Evolutionary conservation across 2,329 filamentous ascomycete genomes (phyloP).

Genomic region (Mycosphaerella sp.): DNA sequence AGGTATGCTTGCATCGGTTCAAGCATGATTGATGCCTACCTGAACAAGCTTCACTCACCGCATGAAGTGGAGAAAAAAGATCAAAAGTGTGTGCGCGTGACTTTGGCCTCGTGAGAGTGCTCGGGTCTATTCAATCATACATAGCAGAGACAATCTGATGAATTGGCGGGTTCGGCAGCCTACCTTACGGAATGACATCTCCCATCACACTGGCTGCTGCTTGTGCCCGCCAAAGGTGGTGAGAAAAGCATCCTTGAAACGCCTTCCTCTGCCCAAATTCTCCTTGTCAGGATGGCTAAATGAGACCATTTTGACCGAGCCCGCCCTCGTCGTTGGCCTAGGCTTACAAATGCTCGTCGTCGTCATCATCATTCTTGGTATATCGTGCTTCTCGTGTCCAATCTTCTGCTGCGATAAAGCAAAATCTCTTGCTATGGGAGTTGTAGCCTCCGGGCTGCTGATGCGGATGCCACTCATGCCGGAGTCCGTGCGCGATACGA

Average conservation of each 20-base stretch:
- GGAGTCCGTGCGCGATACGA: slow-evolving; percentile 26
- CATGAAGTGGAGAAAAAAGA: neutral
- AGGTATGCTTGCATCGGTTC: no score
- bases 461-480: slow-evolving; percentile 20
- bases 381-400: slow-evolving; percentile 16
- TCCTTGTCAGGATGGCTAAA: slow-evolving; percentile 19
- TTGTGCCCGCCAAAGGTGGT: slow-evolving; percentile 9
- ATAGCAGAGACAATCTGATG: neutral
- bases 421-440: slow-evolving; percentile 25
- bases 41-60: no score
- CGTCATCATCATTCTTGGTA: slow-evolving; percentile 8
- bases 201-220: neutral
- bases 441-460: slow-evolving; percentile 21
- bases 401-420: slow-evolving; percentile 15
- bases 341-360: slow-evolving; percentile 6
- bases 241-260: slow-evolving; percentile 18
- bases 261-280: slow-evolving; percentile 20
- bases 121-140: neutral
- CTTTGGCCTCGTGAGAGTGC: neutral
- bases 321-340: slow-evolving; percentile 5
- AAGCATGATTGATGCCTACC: no score
- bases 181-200: neutral
- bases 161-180: neutral
- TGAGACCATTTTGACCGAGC: slow-evolving; percentile 10
- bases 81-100: neutral